Percentiles rank a stretch among this genome's conserved stretches.
Evolutionary conservation across 2,329 filamentous ascomycete genomes (phyloP).

Genomic region (Ramularia endophylla): DNA sequence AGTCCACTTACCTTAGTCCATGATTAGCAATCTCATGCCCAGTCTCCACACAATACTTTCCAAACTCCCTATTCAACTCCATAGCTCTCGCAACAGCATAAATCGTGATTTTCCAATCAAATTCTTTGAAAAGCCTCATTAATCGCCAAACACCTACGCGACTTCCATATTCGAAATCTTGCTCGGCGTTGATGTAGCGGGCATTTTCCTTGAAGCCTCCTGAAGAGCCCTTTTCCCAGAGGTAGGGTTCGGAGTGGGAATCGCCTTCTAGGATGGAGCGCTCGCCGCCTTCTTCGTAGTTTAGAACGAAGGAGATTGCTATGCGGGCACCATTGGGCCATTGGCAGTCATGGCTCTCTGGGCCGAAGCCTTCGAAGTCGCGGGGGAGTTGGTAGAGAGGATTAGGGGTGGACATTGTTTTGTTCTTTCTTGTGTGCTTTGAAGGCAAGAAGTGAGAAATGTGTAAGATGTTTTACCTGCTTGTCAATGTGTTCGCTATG

Average conservation of each 20-base stretch:
- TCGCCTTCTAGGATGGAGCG: conserved; percentile 36
- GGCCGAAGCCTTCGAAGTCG: conserved; percentile 32
- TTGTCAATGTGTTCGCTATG: too few relatives aligned
- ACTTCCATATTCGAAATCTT: conserved; percentile 38
- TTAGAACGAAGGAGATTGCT: conserved; percentile 43
- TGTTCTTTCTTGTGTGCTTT: neutral
- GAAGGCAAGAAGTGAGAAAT: too few relatives aligned
- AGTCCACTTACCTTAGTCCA: conserved; percentile 31
- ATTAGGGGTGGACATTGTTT: conserved; percentile 29
- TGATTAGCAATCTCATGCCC: conserved; percentile 40
- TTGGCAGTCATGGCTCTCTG: conserved; percentile 21
- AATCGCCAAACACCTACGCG: conserved; percentile 36
- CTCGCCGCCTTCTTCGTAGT: conserved; percentile 42
- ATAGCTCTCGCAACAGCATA: conserved; percentile 38
- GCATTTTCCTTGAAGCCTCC: conserved; percentile 22
- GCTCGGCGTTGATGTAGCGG: conserved; percentile 42
- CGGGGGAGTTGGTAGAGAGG: conserved; percentile 33
- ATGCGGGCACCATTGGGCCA: conserved; percentile 41
- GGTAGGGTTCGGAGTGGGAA: conserved; percentile 33
- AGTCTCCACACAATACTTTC: conserved; percentile 35
- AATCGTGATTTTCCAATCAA: conserved; percentile 39
- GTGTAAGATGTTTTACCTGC: too few relatives aligned
- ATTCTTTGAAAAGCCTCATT: conserved; percentile 38
- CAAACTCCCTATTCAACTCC: conserved; percentile 37
- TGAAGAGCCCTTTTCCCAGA: conserved; percentile 34